Evolutionary conservation across 2,329 filamentous ascomycete species (phyloP).

Genomic region (Colletotrichum camelliae): DNA sequence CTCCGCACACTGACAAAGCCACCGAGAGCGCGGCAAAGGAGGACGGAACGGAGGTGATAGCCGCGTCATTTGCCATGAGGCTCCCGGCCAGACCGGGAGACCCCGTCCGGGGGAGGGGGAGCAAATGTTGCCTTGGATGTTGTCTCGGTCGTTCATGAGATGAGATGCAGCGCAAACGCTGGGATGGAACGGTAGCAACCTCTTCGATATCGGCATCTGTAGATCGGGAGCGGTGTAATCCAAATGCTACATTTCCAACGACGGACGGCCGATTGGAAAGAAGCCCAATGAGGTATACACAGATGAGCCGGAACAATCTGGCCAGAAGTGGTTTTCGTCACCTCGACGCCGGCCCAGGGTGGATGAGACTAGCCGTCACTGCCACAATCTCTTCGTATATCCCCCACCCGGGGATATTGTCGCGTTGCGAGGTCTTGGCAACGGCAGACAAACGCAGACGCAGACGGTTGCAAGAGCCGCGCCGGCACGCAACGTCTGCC

Average conservation of each 20-base stretch:
- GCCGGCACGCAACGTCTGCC: not conserved
- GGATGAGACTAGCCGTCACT: not conserved
- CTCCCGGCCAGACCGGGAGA: not conserved
- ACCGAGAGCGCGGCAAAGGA: not conserved
- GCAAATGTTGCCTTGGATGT: not conserved
- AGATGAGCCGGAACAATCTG: not conserved
- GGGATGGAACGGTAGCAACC: conserved; percentile 4
- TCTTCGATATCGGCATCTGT: not conserved
- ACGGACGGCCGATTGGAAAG: not conserved
- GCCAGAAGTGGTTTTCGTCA: not conserved
- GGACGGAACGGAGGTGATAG: not conserved
- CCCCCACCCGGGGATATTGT: not conserved
- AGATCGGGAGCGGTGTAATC: not conserved
- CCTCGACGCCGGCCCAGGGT: not conserved
- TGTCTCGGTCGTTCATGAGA: conserved; percentile 1
- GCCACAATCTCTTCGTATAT: not conserved
- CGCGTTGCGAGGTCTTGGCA: not conserved
- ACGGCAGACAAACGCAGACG: not conserved
- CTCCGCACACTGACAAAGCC: not conserved
- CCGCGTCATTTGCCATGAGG: conserved; percentile 2
- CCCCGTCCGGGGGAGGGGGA: not conserved
- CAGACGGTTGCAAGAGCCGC: not conserved
- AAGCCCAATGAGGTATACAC: not conserved
- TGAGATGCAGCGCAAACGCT: not conserved
- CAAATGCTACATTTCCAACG: not conserved